Conservation (phyloP, 805 yeast species). For the Trichomonascus vanleenenianus region DNA sequence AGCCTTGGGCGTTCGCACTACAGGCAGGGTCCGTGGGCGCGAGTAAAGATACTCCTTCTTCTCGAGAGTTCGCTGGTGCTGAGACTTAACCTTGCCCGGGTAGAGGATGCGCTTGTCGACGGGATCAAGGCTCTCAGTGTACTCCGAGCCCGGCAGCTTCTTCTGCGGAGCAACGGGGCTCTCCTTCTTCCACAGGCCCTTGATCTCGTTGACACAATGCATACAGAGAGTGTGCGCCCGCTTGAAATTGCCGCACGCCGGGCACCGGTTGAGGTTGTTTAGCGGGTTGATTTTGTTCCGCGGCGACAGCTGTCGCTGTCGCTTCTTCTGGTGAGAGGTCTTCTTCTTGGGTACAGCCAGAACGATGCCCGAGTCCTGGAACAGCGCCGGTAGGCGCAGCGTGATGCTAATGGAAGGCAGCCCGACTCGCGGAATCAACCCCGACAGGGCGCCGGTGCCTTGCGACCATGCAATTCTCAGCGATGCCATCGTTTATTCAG, state of each 20-base stretch:
- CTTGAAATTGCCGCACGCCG: constrained; percentile 90
- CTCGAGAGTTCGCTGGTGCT: constrained; percentile 38
- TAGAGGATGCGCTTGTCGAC: constrained; percentile 59
- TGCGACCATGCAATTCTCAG: too few species aligned
- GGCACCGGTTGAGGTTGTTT: constrained; percentile 78
- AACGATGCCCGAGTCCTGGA: constrained; percentile 58
- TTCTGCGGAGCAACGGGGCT: constrained; percentile 5
- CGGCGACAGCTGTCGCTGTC: constrained; percentile 76
- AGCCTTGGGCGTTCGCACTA: constrained; percentile 22
- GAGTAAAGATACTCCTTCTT: constrained; percentile 48
- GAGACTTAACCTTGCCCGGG: constrained; percentile 59
- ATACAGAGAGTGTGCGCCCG: constrained; percentile 87
- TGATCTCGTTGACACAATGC: constrained; percentile 83
- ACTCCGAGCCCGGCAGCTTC: constrained; percentile 16
- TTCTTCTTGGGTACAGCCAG: constrained; percentile 94
- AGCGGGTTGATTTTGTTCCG: constrained; percentile 71
- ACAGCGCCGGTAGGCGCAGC: background rate
- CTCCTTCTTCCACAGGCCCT: constrained; percentile 53
- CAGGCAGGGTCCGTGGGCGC: constrained; percentile 50
- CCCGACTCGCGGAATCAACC: constrained; percentile 12
- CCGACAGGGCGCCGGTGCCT: too few species aligned
- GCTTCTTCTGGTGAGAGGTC: constrained; percentile 75
- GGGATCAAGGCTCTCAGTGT: constrained; percentile 35
- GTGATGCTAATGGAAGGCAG: constrained; percentile 1
- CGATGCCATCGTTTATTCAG: too few species aligned